Evolutionary conservation across 2,329 filamentous ascomycete genomes (phyloP).

Genomic region (Exophiala dermatitidis): DNA sequence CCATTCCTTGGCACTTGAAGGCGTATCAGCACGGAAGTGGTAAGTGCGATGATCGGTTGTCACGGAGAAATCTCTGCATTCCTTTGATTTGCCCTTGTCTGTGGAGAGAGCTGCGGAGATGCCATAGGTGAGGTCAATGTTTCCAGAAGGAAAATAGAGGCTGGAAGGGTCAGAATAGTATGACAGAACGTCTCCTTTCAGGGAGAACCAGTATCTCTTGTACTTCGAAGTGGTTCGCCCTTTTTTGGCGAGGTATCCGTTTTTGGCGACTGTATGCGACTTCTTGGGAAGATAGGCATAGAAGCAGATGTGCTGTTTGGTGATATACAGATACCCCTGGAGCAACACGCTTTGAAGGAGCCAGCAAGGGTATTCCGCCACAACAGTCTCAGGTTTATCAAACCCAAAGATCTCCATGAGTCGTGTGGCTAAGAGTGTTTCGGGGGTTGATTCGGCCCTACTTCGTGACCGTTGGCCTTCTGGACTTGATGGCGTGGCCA

Average conservation of each 20-base stretch:
- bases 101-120: slow-evolving; percentile 76
- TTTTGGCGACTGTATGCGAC: slow-evolving; percentile 69
- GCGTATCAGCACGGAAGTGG: slow-evolving; percentile 81
- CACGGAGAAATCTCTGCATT: slow-evolving; percentile 69
- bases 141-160: slow-evolving; percentile 83
- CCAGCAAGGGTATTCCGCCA: slow-evolving; percentile 90
- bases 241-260: slow-evolving; percentile 79
- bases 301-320: slow-evolving; percentile 86
- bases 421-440: slow-evolving; percentile 59
- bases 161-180: slow-evolving; percentile 81
- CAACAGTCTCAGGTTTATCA: slow-evolving; percentile 71
- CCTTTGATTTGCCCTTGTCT: slow-evolving; percentile 59
- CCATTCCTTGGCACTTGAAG: slow-evolving; percentile 88
- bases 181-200: slow-evolving; percentile 85
- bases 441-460: slow-evolving; percentile 35
- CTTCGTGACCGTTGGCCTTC: slow-evolving; percentile 24
- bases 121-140: slow-evolving; percentile 85
- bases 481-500: slow-evolving; percentile 10
- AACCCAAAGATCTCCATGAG: slow-evolving; percentile 83
- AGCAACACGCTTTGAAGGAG: slow-evolving; percentile 83
- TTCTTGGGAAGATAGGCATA: slow-evolving; percentile 96
- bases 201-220: slow-evolving; percentile 83
- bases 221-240: slow-evolving; percentile 83
- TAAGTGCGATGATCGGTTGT: slow-evolving; percentile 77
- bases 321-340: slow-evolving; percentile 95